A percentile compares a stretch with the other conserved stretches of the same genome.
Evolutionary conservation across 176 grass and related monocot species (phyloP).

Genomic region (Typha latifolia): DNA sequence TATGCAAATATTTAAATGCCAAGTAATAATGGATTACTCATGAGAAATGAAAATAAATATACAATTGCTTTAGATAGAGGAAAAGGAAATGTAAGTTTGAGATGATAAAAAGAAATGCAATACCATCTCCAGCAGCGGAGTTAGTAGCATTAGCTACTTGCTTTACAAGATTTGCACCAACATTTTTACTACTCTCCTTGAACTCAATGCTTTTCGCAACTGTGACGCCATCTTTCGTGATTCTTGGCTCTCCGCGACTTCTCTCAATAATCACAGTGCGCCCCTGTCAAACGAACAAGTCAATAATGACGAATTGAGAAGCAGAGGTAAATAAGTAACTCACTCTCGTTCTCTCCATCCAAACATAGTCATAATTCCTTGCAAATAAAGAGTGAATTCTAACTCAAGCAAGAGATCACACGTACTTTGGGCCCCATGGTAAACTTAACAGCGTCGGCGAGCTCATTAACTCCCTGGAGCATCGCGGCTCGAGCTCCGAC

Average conservation of each 20-base stretch:
- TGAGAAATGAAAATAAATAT: background rate
- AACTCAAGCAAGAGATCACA: slow-evolving; percentile 5
- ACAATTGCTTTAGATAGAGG: no score
- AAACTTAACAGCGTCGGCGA: slow-evolving; percentile 70
- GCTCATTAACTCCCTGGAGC: slow-evolving; percentile 68
- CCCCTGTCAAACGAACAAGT: slow-evolving; percentile 28
- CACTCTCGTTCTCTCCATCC: no score
- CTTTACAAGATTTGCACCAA: slow-evolving; percentile 83
- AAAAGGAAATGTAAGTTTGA: background rate
- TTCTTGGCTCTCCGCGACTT: slow-evolving; percentile 31
- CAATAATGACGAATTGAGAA: no score
- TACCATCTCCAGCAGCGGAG: slow-evolving; percentile 87
- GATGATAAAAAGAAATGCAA: background rate
- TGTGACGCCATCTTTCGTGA: slow-evolving; percentile 94
- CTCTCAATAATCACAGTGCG: slow-evolving; percentile 83
- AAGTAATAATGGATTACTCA: no score
- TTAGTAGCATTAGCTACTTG: slow-evolving; percentile 83
- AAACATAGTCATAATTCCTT: no score
- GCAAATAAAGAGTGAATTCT: no score
- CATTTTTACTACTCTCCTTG: slow-evolving; percentile 61
- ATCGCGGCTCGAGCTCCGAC: slow-evolving; percentile 45
- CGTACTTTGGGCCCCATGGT: slow-evolving; percentile 81
- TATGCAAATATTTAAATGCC: no score
- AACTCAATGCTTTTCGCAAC: slow-evolving; percentile 92
- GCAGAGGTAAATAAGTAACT: no score